Conservation (phyloP, 2,329 filamentous ascomycete species). For the Beauveria varroae region DNA sequence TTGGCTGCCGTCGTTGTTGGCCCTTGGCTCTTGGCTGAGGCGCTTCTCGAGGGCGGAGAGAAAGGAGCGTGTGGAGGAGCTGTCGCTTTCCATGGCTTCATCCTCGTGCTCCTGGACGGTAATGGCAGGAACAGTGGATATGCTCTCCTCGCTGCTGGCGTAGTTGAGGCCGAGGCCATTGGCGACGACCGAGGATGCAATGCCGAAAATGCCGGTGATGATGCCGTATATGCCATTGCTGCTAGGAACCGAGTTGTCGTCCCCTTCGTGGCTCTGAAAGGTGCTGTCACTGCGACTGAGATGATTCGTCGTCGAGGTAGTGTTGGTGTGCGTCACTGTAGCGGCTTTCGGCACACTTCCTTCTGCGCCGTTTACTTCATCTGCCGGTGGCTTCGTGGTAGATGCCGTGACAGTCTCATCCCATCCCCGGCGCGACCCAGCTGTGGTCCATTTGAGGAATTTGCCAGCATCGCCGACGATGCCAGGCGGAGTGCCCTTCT, state of each 20-base stretch:
- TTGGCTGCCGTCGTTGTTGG: constrained; percentile 15
- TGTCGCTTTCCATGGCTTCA: constrained; percentile 29
- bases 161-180: constrained; percentile 25
- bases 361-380: not conserved
- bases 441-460: constrained; percentile 66
- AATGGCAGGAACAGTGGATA: constrained; percentile 20
- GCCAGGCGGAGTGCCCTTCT: constrained; percentile 73
- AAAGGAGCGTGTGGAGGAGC: constrained; percentile 41
- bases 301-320: not conserved
- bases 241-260: constrained; percentile 27
- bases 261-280: constrained; percentile 2
- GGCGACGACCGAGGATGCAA: constrained; percentile 40
- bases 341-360: not conserved
- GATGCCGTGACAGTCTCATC: constrained; percentile 25
- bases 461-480: constrained; percentile 74
- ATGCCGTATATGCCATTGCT: constrained; percentile 48
- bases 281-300: not conserved
- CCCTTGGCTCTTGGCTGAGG: constrained; percentile 22
- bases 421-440: constrained; percentile 23
- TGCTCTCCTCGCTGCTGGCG: constrained; percentile 19
- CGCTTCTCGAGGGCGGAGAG: constrained; percentile 38
- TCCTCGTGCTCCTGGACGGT: constrained; percentile 18
- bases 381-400: not conserved
- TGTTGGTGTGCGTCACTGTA: not conserved
- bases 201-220: constrained; percentile 44